Conservation (phyloP, 495 filamentous ascomycete genomes). For the Daldinia bambusicola region DNA sequence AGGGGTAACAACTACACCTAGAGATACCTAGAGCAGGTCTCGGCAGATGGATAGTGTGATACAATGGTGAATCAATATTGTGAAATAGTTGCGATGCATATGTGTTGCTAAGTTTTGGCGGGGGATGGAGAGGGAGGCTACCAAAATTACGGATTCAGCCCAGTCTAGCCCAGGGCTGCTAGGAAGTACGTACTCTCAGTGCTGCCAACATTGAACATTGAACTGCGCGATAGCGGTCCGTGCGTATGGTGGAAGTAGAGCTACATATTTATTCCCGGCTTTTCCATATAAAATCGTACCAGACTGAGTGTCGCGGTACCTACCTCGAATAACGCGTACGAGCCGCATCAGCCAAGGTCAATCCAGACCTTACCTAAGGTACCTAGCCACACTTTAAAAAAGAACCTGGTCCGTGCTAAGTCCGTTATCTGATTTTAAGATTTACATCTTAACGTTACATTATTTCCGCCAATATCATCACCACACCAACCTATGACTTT, state of each 20-base stretch:
- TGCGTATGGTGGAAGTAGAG: constrained; percentile 18
- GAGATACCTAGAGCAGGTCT: background rate
- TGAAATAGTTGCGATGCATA: constrained; percentile 25
- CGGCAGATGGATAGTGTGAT: constrained; percentile 24
- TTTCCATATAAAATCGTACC: no score
- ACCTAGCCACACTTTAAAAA: background rate
- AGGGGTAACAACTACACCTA: background rate
- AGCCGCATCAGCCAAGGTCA: constrained; percentile 7
- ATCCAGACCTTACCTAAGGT: no score
- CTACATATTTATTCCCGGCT: background rate
- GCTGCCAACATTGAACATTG: no score
- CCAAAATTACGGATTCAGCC: constrained; percentile 39
- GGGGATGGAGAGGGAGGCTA: constrained; percentile 33
- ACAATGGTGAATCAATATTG: constrained; percentile 38
- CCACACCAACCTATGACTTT: no score
- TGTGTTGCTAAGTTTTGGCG: constrained; percentile 40
- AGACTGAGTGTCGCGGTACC: no score
- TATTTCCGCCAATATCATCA: no score
- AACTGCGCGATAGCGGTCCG: background rate
- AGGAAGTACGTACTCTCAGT: no score
- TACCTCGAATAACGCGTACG: no score
- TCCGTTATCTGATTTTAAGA: background rate
- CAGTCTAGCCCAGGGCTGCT: constrained; percentile 37
- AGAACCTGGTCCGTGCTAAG: background rate
- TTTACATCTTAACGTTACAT: background rate